Conservation (phyloP, 495 filamentous ascomycete genomes). For the Penicillium soppii region DNA sequence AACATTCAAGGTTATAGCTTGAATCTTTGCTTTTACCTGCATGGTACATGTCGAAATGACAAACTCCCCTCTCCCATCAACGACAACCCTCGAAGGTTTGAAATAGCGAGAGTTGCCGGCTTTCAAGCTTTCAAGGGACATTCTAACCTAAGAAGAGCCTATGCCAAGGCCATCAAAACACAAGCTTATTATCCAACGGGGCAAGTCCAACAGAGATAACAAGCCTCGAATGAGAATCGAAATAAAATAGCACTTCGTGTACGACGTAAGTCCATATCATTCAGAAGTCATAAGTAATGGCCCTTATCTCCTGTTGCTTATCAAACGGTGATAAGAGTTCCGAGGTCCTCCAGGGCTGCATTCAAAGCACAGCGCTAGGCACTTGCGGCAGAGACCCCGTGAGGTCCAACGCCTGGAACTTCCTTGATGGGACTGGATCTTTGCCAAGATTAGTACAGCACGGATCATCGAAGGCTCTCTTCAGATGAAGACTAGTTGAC, state of each 20-base stretch:
- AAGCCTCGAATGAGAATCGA: conserved; percentile 4
- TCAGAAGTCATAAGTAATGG: background rate
- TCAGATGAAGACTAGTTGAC: conserved; percentile 9
- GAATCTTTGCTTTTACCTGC: too few species aligned
- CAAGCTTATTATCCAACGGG: background rate
- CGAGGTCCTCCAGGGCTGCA: background rate
- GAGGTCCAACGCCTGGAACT: conserved; percentile 30
- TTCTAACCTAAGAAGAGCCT: too few species aligned
- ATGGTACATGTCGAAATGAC: too few species aligned
- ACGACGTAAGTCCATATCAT: background rate
- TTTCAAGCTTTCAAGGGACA: too few species aligned
- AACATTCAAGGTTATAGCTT: too few species aligned
- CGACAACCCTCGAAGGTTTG: too few species aligned
- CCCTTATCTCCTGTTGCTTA: conserved; percentile 1
- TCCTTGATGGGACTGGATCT: conserved; percentile 28
- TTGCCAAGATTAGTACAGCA: conserved; percentile 25
- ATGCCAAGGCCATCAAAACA: too few species aligned
- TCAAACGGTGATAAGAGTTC: background rate
- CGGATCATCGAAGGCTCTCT: conserved; percentile 7
- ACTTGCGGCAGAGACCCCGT: background rate
- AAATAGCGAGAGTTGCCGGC: too few species aligned
- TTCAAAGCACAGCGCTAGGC: background rate
- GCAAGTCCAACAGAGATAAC: conserved; percentile 3
- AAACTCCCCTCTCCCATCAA: too few species aligned
- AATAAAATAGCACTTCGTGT: background rate